Percentiles rank a stretch among this genome's conserved stretches.
Evolutionary conservation across 176 grass and related monocot species (phyloP).

Genomic region (Oryza nivara): DNA sequence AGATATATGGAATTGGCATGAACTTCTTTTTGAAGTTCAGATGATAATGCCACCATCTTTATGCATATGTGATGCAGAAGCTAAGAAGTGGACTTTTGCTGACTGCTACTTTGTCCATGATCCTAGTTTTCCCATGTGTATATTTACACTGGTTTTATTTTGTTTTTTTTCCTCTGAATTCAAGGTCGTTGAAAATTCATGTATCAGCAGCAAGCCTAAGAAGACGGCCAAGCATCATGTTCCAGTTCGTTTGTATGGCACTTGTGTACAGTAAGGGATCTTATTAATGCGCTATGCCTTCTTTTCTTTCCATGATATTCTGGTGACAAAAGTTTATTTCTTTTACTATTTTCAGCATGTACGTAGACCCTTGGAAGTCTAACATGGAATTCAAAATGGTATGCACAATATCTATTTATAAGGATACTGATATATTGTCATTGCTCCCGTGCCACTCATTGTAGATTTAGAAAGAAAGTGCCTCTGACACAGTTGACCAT

Average conservation of each 20-base stretch:
- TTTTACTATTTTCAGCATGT: slow-evolving; percentile 65
- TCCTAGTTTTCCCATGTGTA: slow-evolving; percentile 15
- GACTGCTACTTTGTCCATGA: slow-evolving; percentile 24
- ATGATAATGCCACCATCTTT: background rate
- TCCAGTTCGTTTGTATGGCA: slow-evolving; percentile 88
- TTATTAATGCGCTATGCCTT: slow-evolving; percentile 7
- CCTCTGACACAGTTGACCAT: background rate
- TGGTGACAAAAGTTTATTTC: slow-evolving; percentile 36
- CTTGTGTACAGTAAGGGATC: slow-evolving; percentile 74
- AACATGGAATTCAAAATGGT: slow-evolving; percentile 78
- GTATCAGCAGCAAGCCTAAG: slow-evolving; percentile 57
- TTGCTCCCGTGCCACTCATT: background rate
- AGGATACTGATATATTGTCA: slow-evolving; percentile 13
- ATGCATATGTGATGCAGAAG: slow-evolving; percentile 16
- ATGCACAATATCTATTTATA: slow-evolving; percentile 47
- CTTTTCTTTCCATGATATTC: slow-evolving; percentile 36
- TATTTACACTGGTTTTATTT: slow-evolving; percentile 39
- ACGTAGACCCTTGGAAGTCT: slow-evolving; percentile 77
- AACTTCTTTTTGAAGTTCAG: slow-evolving; percentile 12
- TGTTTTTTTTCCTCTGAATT: slow-evolving; percentile 31
- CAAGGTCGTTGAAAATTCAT: slow-evolving; percentile 80
- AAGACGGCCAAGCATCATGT: slow-evolving; percentile 61
- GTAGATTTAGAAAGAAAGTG: background rate
- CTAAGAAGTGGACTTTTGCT: slow-evolving; percentile 17
- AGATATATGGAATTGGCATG: slow-evolving; percentile 8